Evolutionary conservation across 202 grass and related monocot genomes (phyloP).

Genomic region (Schoenoplectus tabernaemontani): DNA sequence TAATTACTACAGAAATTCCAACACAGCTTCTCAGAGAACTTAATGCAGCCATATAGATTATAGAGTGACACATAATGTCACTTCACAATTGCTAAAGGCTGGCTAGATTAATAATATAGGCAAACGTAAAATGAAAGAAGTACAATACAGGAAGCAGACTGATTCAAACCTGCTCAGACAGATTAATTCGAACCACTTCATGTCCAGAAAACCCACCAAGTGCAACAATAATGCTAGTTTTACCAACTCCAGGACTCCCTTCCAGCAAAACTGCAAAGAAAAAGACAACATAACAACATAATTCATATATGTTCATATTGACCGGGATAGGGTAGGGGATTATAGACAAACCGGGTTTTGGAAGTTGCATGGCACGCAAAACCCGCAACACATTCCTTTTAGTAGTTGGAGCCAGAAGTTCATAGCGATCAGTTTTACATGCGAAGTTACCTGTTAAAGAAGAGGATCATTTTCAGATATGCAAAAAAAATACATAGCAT

Average conservation of each 20-base stretch:
- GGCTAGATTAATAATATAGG: background rate
- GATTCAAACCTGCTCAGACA: constrained; percentile 63
- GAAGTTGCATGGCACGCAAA: constrained; percentile 79
- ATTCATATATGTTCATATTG: background rate
- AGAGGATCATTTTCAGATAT: background rate
- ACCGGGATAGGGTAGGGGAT: background rate
- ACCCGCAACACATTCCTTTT: constrained; percentile 83
- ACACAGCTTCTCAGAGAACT: background rate
- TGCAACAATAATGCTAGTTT: constrained; percentile 85
- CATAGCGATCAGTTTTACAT: constrained; percentile 52
- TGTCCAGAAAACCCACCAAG: constrained; percentile 73
- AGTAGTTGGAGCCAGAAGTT: constrained; percentile 68
- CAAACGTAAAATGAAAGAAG: background rate
- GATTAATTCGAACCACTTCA: constrained; percentile 80
- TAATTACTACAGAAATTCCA: background rate
- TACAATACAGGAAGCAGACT: background rate
- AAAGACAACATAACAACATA: background rate
- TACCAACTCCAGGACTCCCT: constrained; percentile 96
- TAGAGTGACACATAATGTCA: background rate
- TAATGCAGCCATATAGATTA: background rate
- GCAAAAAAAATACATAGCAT: background rate
- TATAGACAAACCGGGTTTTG: constrained; percentile 44
- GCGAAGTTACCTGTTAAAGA: constrained; percentile 23
- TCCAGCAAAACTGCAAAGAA: constrained; percentile 61
- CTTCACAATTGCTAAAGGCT: background rate